Evolutionary conservation across 2,329 filamentous ascomycete species (phyloP).

Genomic region (Ceratocystiopsis sp.): DNA sequence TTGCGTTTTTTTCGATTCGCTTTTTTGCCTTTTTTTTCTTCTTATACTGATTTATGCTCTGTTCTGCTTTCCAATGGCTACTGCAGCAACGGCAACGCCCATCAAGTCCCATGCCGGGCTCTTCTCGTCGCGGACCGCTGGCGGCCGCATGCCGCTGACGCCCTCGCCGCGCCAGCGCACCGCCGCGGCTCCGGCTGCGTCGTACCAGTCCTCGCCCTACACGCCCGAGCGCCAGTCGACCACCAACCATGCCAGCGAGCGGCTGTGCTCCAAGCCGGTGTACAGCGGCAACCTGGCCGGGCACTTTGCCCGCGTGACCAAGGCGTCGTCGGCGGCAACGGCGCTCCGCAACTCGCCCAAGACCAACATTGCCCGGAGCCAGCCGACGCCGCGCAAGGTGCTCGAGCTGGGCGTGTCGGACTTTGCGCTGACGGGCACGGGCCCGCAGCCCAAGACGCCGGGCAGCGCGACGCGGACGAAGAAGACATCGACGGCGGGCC

Average conservation of each 20-base stretch:
- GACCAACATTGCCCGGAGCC: slow-evolving; percentile 73
- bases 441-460: slow-evolving; percentile 42
- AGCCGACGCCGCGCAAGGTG: slow-evolving; percentile 60
- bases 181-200: slow-evolving; percentile 29
- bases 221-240: slow-evolving; percentile 48
- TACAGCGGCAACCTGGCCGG: slow-evolving; percentile 66
- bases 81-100: slow-evolving; percentile 54
- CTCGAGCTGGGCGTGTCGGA: slow-evolving; percentile 87
- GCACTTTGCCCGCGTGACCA: slow-evolving; percentile 54
- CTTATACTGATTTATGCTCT: slow-evolving; percentile 10
- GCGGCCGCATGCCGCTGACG: slow-evolving; percentile 85
- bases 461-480: slow-evolving; percentile 26
- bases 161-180: slow-evolving; percentile 62
- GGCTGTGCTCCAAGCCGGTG: slow-evolving; percentile 49
- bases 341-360: slow-evolving; percentile 74
- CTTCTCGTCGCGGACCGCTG: slow-evolving; percentile 83
- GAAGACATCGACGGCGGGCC: slow-evolving; percentile 34
- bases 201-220: slow-evolving; percentile 54
- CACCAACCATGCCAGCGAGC: slow-evolving; percentile 33
- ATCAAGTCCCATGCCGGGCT: slow-evolving; percentile 88
- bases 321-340: slow-evolving; percentile 41
- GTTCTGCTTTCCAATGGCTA: slow-evolving; percentile 52
- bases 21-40: slow-evolving; percentile 19
- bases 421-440: slow-evolving; percentile 77
- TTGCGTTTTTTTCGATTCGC: neutral